A percentile compares a stretch with the other conserved stretches of the same genome.
Evolutionary conservation across 192 early-diverging fungal genomes (phyloP).

Genomic region (Lunasporangiospora selenospora): DNA sequence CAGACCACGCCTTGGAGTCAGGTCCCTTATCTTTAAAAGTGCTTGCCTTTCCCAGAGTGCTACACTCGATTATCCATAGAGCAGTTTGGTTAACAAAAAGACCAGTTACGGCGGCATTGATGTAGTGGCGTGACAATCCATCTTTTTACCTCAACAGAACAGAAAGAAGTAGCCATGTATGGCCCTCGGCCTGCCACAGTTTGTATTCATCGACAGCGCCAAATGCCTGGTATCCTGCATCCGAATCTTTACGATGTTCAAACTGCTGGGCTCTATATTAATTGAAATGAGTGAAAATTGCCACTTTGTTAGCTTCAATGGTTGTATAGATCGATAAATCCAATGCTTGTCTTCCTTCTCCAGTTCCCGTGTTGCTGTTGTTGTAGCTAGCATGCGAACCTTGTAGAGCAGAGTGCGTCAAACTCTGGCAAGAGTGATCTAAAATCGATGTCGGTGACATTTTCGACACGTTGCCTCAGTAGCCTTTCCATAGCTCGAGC

Average conservation of each 20-base stretch:
- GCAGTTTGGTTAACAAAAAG: too few species aligned
- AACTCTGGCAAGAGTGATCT: constrained; percentile 19
- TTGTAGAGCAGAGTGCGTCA: constrained; percentile 20
- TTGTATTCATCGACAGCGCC: constrained; percentile 21
- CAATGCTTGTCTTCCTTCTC: too few species aligned
- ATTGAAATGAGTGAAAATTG: too few species aligned
- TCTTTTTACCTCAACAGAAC: constrained; percentile 33
- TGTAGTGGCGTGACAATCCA: too few species aligned
- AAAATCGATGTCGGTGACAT: constrained; percentile 2
- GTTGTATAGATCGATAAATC: too few species aligned
- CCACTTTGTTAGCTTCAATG: too few species aligned
- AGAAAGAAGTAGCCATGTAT: constrained; percentile 30
- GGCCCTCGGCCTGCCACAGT: constrained; percentile 34
- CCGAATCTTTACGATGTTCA: constrained; percentile 18
- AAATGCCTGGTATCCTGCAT: constrained; percentile 8
- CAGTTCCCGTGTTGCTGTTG: too few species aligned
- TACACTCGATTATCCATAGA: too few species aligned
- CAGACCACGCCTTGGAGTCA: constrained; percentile 16
- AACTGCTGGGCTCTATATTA: constrained; percentile 21
- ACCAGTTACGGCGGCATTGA: too few species aligned
- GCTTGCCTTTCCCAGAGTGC: too few species aligned
- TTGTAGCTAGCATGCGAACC: constrained; percentile 9
- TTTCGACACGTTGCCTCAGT: not conserved
- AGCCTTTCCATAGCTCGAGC: constrained; percentile 20
- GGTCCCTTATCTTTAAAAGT: constrained; percentile 26